Evolutionary conservation across 306 rosid genomes (phyloP).

Genomic region (Crotalaria pallida): DNA sequence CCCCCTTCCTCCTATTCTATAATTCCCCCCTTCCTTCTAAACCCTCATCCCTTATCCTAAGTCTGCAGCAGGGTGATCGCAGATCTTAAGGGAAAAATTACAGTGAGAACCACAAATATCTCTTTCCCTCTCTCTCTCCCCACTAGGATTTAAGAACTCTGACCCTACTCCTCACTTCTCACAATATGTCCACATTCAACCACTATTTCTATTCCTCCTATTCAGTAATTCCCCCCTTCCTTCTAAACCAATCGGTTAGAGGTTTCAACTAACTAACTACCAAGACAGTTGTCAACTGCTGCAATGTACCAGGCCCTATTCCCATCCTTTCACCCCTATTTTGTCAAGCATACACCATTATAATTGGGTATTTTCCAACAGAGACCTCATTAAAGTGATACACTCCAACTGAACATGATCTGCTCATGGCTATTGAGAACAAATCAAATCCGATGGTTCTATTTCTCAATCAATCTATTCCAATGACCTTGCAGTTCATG

Average conservation of each 20-base stretch:
- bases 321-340: too few relatives aligned
- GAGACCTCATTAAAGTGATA: too few relatives aligned
- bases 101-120: neutral
- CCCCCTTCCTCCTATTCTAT: too few relatives aligned
- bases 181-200: too few relatives aligned
- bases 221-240: too few relatives aligned
- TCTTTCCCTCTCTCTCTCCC: too few relatives aligned
- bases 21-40: too few relatives aligned
- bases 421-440: neutral
- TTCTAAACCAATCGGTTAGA: neutral
- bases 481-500: neutral
- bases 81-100: neutral
- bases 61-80: neutral
- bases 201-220: too few relatives aligned
- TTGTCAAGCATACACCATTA: too few relatives aligned
- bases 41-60: neutral
- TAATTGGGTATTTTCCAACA: too few relatives aligned
- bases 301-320: too few relatives aligned
- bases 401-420: neutral
- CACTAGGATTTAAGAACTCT: neutral
- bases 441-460: too few relatives aligned
- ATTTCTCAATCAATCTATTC: neutral
- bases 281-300: neutral
- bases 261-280: neutral
- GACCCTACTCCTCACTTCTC: neutral